A percentile compares a stretch with the other conserved stretches of the same genome.
Conservation (phyloP, 805 yeast genomes). For the Candida dajiaensis region DNA sequence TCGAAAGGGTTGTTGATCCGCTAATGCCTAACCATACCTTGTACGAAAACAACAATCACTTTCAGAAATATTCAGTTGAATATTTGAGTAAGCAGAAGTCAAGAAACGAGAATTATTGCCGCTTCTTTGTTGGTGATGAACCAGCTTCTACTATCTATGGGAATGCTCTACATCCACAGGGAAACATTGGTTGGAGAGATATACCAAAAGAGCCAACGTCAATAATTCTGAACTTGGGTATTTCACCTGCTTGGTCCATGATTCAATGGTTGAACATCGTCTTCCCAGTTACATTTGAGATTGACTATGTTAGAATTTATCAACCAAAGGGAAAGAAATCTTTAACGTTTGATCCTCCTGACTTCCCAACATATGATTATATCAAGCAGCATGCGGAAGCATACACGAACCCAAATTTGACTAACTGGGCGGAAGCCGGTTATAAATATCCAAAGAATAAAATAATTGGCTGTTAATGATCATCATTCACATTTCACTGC, state of each 20-base stretch:
- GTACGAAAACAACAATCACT: constrained; percentile 35
- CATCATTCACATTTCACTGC: background rate
- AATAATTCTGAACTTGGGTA: constrained; percentile 78
- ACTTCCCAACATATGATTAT: constrained; percentile 81
- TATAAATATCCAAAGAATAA: constrained; percentile 60
- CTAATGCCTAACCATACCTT: constrained; percentile 14
- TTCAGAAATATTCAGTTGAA: constrained; percentile 75
- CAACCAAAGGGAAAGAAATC: constrained; percentile 62
- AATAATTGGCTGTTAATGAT: constrained; percentile 34
- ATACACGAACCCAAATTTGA: constrained; percentile 61
- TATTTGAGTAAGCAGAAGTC: constrained; percentile 46
- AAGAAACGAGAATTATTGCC: constrained; percentile 65
- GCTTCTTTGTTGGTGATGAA: constrained; percentile 80
- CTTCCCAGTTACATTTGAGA: constrained; percentile 72
- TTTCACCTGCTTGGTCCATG: constrained; percentile 89
- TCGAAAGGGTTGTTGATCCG: constrained; percentile 46
- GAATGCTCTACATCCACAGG: constrained; percentile 79
- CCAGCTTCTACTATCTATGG: constrained; percentile 75
- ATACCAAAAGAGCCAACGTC: constrained; percentile 93
- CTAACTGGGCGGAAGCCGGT: constrained; percentile 74
- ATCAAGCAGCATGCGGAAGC: constrained; percentile 65
- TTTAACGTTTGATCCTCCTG: constrained; percentile 81
- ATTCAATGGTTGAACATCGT: constrained; percentile 79
- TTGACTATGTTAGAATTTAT: constrained; percentile 88
- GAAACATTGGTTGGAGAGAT: constrained; percentile 79